Evolutionary conservation across 129 eudicot genomes (phyloP).

Genomic region (Gnaphalium uliginosum): DNA sequence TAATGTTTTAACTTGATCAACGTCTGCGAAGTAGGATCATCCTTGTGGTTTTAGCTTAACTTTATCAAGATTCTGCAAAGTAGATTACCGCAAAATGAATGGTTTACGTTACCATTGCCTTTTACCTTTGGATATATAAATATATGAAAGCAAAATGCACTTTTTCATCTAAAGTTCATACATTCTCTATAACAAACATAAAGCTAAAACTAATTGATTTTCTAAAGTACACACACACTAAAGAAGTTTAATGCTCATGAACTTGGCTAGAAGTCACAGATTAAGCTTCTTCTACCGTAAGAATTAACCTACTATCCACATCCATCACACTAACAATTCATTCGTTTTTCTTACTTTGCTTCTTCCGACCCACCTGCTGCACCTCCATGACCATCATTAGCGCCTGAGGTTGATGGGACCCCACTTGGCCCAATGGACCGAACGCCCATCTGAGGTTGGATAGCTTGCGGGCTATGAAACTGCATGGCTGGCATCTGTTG

Average conservation of each 20-base stretch:
- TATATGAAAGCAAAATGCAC: neutral
- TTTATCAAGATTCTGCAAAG: no score
- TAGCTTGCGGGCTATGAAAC: slow-evolving; percentile 48
- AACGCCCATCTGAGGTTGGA: slow-evolving; percentile 48
- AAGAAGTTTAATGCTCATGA: slow-evolving; percentile 27
- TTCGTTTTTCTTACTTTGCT: slow-evolving; percentile 37
- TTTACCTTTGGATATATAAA: no score
- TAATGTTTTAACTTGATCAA: no score
- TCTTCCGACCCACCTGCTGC: slow-evolving; percentile 47
- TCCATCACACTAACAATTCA: slow-evolving; percentile 8
- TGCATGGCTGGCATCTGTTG: slow-evolving; percentile 57
- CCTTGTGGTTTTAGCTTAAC: no score
- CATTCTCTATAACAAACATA: slow-evolving; percentile 19
- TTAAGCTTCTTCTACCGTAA: slow-evolving; percentile 41
- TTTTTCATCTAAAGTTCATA: slow-evolving; percentile 10
- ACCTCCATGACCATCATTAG: slow-evolving; percentile 51
- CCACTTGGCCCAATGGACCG: slow-evolving; percentile 41
- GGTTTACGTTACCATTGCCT: no score
- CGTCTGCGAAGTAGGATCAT: no score
- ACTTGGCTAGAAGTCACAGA: slow-evolving; percentile 19
- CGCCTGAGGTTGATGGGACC: slow-evolving; percentile 38
- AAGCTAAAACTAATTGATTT: slow-evolving; percentile 3
- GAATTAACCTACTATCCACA: slow-evolving; percentile 44
- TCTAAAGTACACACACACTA: slow-evolving; percentile 1
- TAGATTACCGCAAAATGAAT: no score